Evolutionary conservation across 345 rosid genomes (phyloP).

Genomic region (Cardiospermum halicacabum): DNA sequence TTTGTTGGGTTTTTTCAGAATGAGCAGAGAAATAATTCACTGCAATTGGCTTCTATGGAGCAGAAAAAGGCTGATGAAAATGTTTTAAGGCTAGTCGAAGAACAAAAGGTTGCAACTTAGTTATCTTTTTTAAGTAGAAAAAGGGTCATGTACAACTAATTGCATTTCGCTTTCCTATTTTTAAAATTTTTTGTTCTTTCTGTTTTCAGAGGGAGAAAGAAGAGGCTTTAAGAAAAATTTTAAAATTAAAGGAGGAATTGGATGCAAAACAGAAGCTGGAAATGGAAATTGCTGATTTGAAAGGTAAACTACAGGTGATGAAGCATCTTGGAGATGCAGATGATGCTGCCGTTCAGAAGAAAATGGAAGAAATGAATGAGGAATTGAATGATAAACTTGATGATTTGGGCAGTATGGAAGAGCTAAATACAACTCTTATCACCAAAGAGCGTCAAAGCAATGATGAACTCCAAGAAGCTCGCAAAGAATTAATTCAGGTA

Average conservation of each 20-base stretch:
- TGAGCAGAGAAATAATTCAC: constrained; percentile 51
- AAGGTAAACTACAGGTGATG: constrained; percentile 77
- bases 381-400: constrained; percentile 52
- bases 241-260: constrained; percentile 59
- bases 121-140: too few relatives aligned
- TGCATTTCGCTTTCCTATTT: too few relatives aligned
- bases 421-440: constrained; percentile 31
- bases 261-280: constrained; percentile 74
- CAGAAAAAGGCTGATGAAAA: constrained; percentile 74
- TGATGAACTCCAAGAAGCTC: constrained; percentile 50
- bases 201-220: constrained; percentile 74
- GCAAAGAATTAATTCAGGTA: constrained; percentile 37
- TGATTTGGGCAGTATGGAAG: constrained; percentile 29
- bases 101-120: constrained; percentile 54
- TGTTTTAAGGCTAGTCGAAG: constrained; percentile 65
- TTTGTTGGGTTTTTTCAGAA: constrained; percentile 35
- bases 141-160: too few relatives aligned
- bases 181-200: too few relatives aligned
- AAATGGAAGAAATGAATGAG: constrained; percentile 66
- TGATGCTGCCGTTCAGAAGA: constrained; percentile 56
- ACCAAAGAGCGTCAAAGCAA: constrained; percentile 52
- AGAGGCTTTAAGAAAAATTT: constrained; percentile 52
- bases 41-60: constrained; percentile 73
- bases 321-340: constrained; percentile 72
- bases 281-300: constrained; percentile 81